Conservation (phyloP, 352 stramenopile species). For the Phytopythium kandeliae region DNA sequence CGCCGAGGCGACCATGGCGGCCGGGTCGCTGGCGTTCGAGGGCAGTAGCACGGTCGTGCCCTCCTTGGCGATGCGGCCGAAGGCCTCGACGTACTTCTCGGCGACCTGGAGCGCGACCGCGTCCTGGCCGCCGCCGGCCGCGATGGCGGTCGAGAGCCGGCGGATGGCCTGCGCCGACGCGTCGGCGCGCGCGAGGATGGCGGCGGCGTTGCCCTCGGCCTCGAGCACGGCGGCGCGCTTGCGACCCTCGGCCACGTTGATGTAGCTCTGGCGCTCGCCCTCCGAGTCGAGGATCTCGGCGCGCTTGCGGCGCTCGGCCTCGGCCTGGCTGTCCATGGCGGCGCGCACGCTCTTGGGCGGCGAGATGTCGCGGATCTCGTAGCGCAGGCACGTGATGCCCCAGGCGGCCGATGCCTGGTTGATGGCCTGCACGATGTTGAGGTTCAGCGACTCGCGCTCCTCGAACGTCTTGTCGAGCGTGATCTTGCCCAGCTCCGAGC, state of each 20-base stretch:
- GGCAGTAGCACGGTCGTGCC: constrained; percentile 83
- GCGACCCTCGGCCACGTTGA: constrained; percentile 90
- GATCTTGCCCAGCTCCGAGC: constrained; percentile 90
- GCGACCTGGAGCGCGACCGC: constrained; percentile 84
- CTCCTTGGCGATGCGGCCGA: constrained; percentile 88
- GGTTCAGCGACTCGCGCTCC: constrained; percentile 89
- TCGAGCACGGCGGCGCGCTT: constrained; percentile 84
- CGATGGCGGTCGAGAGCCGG: constrained; percentile 67
- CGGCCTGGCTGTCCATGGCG: constrained; percentile 92
- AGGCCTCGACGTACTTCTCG: constrained; percentile 91
- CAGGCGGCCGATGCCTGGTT: constrained; percentile 88
- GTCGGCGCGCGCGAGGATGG: constrained; percentile 76
- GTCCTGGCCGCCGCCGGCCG: constrained; percentile 59
- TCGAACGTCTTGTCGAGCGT: constrained; percentile 93
- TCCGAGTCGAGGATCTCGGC: constrained; percentile 91
- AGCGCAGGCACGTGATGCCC: constrained; percentile 89
- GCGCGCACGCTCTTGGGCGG: constrained; percentile 82
- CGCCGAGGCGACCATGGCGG: constrained; percentile 86
- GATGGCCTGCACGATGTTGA: constrained; percentile 88
- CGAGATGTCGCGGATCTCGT: constrained; percentile 90
- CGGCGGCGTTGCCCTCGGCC: constrained; percentile 79
- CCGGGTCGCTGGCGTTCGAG: constrained; percentile 77
- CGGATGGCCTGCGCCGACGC: constrained; percentile 81
- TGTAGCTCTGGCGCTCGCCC: constrained; percentile 83
- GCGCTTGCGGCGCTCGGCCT: constrained; percentile 89